Evolutionary conservation across 768 basidiomycete genomes (phyloP).

Genomic region (Collybiopsis confluens): DNA sequence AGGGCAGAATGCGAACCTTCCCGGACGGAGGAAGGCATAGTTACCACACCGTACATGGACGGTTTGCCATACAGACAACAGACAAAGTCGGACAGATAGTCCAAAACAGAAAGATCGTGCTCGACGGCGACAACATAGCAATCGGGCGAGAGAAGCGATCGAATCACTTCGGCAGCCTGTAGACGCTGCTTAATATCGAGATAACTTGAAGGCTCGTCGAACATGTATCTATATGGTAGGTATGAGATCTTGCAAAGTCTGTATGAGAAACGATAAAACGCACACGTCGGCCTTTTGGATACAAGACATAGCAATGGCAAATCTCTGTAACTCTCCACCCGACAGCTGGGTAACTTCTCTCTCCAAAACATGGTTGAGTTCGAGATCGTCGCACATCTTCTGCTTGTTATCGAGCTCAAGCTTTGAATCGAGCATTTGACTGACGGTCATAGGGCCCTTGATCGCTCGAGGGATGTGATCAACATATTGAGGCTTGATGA

Average conservation of each 20-base stretch:
- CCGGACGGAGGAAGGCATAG: slow-evolving; percentile 96
- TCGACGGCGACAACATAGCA: slow-evolving; percentile 97
- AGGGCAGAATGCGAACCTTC: slow-evolving; percentile 59
- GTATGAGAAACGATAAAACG: slow-evolving; percentile 24
- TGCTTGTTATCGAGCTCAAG: slow-evolving; percentile 87
- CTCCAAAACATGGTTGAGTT: slow-evolving; percentile 80
- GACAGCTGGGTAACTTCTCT: slow-evolving; percentile 85
- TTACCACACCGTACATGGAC: slow-evolving; percentile 97
- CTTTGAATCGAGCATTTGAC: slow-evolving; percentile 90
- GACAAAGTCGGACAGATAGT: slow-evolving; percentile 97
- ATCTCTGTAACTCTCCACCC: slow-evolving; percentile 96
- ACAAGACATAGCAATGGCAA: slow-evolving; percentile 97
- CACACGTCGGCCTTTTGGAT: slow-evolving; percentile 95
- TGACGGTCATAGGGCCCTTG: slow-evolving; percentile 83
- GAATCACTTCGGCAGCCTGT: slow-evolving; percentile 92
- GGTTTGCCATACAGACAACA: slow-evolving; percentile 98
- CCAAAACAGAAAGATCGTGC: slow-evolving; percentile 96
- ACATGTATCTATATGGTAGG: slow-evolving; percentile 75
- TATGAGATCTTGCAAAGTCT: slow-evolving; percentile 6
- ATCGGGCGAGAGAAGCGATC: slow-evolving; percentile 72
- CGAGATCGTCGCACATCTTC: slow-evolving; percentile 79
- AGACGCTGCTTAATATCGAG: slow-evolving; percentile 95
- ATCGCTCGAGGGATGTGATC: slow-evolving; percentile 97
- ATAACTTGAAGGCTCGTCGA: slow-evolving; percentile 98
- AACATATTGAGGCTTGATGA: slow-evolving; percentile 99